These are phyloP conservation scores for Nakazawaea molendinolei DNA, from an alignment of 805 yeast species.

Conservation along the genomic window DNA sequence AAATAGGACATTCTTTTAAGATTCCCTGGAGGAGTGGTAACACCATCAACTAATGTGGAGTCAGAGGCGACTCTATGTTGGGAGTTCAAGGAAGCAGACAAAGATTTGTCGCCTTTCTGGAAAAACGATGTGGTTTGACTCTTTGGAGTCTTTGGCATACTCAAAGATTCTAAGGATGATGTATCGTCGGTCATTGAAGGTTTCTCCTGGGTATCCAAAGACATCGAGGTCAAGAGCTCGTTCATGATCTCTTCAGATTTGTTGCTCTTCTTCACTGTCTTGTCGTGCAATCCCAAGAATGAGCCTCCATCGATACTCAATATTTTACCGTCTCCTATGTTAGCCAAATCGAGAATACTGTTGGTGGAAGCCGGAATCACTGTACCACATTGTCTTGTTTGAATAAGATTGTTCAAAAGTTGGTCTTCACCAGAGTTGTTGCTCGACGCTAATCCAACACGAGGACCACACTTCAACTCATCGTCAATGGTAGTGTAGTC, in stretches of 20 bases:
- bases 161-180: constrained; percentile 4
- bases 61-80: neutral
- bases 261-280: constrained; percentile 7
- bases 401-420: constrained; percentile 23
- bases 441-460: constrained; percentile 39
- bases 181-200: neutral
- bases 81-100: too few species aligned
- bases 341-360: constrained; percentile 39
- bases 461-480: constrained; percentile 32
- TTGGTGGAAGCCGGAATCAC: constrained; percentile 54
- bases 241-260: constrained; percentile 3
- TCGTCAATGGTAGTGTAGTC: constrained; percentile 13
- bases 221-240: constrained; percentile 3
- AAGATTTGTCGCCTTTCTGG: neutral
- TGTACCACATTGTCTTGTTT: constrained; percentile 53
- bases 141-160: constrained; percentile 3
- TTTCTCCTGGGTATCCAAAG: neutral
- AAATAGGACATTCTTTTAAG: neutral
- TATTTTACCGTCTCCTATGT: constrained; percentile 31
- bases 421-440: constrained; percentile 18
- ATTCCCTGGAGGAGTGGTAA: neutral
- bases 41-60: neutral
- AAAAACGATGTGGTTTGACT: neutral
- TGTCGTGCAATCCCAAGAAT: constrained; percentile 49
- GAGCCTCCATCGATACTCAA: constrained; percentile 49